Base-by-base conservation (phyloP, 805 yeast genomes). In the Jamesozyma piceae region DNA sequence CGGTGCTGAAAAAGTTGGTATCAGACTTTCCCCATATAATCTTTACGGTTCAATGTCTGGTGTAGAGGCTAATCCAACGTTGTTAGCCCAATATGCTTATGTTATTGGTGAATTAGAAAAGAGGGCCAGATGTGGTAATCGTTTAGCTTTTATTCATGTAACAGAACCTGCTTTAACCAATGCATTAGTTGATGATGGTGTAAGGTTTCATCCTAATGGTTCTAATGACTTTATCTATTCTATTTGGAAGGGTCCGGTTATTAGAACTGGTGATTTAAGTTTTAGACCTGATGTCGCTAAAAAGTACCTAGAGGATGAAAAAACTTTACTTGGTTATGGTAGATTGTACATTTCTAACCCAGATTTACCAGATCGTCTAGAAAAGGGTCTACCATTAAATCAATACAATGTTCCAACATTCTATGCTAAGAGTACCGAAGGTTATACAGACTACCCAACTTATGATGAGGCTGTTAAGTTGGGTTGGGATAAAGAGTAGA, bases 261-360 rank as follows among this genome's bases (percentile, higher is more conserved):
- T 73, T 28, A 58, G 71, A 51, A 67, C 72, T 30, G 73, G 72
- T 42, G 61, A 60, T 36, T 55, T 52, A 21, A 62, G 53, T 38
- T 37, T 54, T 20, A 52, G 53, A 21, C 62, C 60, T 26, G 55
- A 57, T 27, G 49, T 45, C 34, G 54, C 54, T 9, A 55, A 53
- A 15, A 58, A 59, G 26, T 58, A 63, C 19, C 62, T 64, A 18
- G 49, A 53, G 13, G 65, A 69, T 44, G 63, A 66, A 36, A 60
- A 73, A 50, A 74, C 80, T 3, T 51, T 72, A 38, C 58, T 72
- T 21, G 63, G 53, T 28, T 60, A 56, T 39, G 79, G 79, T 19
- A 67, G 80, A 46, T 61, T 56, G 45, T 75, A 67, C 57, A 69
- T 73, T 39, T 57, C 78, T 21, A 77, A 77, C 60, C 80, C 82